Evolutionary conservation across 1,284 basidiomycete genomes (phyloP), one percentile per base, ranked within the genome.

Genomic region (Cutaneotrichosporon cavernicola): DNA sequence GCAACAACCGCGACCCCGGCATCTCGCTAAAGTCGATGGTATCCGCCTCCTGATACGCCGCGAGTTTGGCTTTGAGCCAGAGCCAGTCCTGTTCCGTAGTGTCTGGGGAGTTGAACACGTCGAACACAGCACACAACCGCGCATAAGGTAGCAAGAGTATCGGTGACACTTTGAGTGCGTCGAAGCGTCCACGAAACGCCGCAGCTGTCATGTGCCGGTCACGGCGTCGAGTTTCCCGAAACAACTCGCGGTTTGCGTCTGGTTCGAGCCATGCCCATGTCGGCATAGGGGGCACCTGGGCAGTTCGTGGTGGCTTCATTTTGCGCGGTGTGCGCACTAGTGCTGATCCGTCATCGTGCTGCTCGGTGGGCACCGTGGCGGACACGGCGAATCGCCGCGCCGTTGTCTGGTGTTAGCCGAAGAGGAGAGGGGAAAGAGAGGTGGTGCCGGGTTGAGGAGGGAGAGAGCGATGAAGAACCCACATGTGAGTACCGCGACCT

Each of bases 371-470:
- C 3, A 61, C 66, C 10, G 47, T 52, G 5, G 63, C 63, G 22
- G 63, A 65, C 13, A 59, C 60, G 3, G 59, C 64, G 47, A 65
- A 65, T 18, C 64, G 56, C 10, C 66, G 61, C 4, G 64, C 38
- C 11, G 50, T 18, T 7, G 16, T 34, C n/a, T 31, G 11, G 38
- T 14, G 58, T 59, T 31, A 51, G 58, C 21, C 46, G 31, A 34
- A 46, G 26, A 16, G 40, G 21, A 10, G 10, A 22, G 34, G 36
- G n/a, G 26, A 38, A 5, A 21, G 16, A 8, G 47, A 6, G 10
- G 47, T 11, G 32, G 16, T 2, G 13, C 4, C 30, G 10, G 10
- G 8, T 6, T 14, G 13, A 3, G 13, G 9, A 1, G 38, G 38
- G 38, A 11, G 13, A 16, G 10, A 34, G 26, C 26, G 26, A 26